phyloP scores from a whole-genome alignment of 2,329 filamentous ascomycete species.

The Knufia fluminis region DNA sequence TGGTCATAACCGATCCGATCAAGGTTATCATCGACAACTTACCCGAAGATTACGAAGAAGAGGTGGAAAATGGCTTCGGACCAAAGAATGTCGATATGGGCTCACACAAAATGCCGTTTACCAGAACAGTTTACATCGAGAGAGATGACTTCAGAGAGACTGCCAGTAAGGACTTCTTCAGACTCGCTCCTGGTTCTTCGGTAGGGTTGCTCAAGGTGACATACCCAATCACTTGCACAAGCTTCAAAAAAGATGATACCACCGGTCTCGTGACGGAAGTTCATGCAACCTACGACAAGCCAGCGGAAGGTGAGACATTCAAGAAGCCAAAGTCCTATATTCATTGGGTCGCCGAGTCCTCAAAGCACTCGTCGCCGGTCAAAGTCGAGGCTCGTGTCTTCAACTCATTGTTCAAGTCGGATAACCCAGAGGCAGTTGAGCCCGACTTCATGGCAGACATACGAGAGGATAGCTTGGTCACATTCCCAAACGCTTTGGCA shows the following conservation, averaged over 20 bases:
- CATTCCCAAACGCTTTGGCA: slow-evolving; percentile 69
- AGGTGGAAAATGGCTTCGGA: slow-evolving; percentile 67
- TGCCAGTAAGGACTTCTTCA: slow-evolving; percentile 66
- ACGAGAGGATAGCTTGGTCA: slow-evolving; percentile 71
- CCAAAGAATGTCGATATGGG: slow-evolving; percentile 59
- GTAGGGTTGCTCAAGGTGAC: slow-evolving; percentile 66
- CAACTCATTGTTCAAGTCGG: slow-evolving; percentile 75
- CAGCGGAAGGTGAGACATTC: slow-evolving; percentile 52
- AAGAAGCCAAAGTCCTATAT: slow-evolving; percentile 69
- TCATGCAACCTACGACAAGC: slow-evolving; percentile 58
- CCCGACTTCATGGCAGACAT: slow-evolving; percentile 78
- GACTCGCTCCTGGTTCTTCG: slow-evolving; percentile 63
- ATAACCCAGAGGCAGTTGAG: slow-evolving; percentile 66
- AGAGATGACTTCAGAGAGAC: slow-evolving; percentile 66
- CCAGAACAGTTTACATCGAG: slow-evolving; percentile 76
- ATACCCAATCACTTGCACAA: slow-evolving; percentile 58
- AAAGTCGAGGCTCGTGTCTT: slow-evolving; percentile 67
- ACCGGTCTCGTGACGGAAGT: slow-evolving; percentile 59
- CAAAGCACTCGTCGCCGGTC: slow-evolving; percentile 50
- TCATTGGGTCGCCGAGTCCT: slow-evolving; percentile 74
- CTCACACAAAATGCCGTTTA: slow-evolving; percentile 53
- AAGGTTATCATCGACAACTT: slow-evolving; percentile 73
- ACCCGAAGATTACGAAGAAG: slow-evolving; percentile 55
- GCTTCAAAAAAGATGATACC: slow-evolving; percentile 56
- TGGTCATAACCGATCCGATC: slow-evolving; percentile 80